Base-by-base conservation (phyloP, 768 basidiomycete species). In the Boletus vermiculosoides region DNA sequence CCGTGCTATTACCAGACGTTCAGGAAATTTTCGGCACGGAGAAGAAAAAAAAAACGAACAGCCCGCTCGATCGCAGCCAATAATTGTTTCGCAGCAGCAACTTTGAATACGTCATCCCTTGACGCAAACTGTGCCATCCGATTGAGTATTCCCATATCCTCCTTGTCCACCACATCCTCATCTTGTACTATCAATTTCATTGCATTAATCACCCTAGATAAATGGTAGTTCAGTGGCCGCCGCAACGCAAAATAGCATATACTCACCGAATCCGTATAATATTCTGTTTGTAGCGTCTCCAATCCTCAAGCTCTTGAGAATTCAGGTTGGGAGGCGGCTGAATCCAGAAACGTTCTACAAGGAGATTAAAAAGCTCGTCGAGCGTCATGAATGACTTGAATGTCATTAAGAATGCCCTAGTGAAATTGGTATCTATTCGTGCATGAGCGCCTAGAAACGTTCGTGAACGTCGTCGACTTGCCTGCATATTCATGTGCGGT, bases 301-400 rank as follows among this genome's bases (percentile, higher is more conserved):
- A 88, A 34, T 82, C 79, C 18, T 71, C 71, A 15, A 78, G 66
- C 59, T 88, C 79, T 5, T 73, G 64, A 0, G 69, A 56, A 8
- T 68, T 73, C 34, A 87, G 55, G 3, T 71, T 74, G 8, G 73
- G 71, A 16, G 86, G 87, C 3, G 82, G 75, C n/a, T 73, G 68
- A 16, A 85, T 77, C 66, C 79, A 76, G 72, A 83, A 88, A 22
- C 87, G 78, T 31, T 78, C 71, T 2, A 81, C 71, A 15, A 88
- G 76, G 28, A 79, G 68, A 45, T 80, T 78, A 45, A 87, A 77
- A n/a, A 88, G 68, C 46, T 82, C 76, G 31, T 80, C 75, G 2
- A 81, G 71, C 12, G 79, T 80, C 52, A 80, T 82, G 67, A 88
- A 88, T 0, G 84, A 84, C 62, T 83, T 82, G 74, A 85, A 88